phyloP scores from a whole-genome alignment of 345 rosid genomes.

The Salix dunnii region DNA sequence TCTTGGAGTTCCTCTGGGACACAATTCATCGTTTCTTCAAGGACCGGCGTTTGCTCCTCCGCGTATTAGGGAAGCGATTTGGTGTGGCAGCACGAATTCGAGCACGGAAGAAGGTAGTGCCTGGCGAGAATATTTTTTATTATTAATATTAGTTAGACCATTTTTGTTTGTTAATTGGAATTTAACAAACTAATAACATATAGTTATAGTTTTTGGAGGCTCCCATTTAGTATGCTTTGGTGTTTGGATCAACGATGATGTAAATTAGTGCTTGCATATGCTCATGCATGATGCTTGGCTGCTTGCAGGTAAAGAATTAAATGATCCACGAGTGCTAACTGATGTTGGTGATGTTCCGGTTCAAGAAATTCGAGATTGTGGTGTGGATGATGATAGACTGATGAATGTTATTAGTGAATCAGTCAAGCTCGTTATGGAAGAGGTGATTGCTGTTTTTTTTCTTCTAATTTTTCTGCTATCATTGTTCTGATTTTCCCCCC shows the following conservation, averaged over 20 bases:
- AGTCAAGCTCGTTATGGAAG: constrained; percentile 87
- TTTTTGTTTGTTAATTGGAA: not conserved
- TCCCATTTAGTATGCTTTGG: not conserved
- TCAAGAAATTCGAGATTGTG: constrained; percentile 96
- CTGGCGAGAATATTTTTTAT: not conserved
- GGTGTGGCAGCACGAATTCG: constrained; percentile 98
- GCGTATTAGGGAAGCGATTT: constrained; percentile 91
- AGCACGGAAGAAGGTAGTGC: constrained; percentile 82
- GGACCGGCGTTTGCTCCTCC: constrained; percentile 99
- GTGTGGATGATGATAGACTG: constrained; percentile 85
- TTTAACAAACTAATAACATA: too few species aligned
- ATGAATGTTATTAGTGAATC: constrained; percentile 88
- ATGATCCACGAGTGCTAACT: constrained; percentile 85
- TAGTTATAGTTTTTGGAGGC: not conserved
- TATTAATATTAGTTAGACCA: not conserved
- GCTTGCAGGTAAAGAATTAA: constrained; percentile 71
- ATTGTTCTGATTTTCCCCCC: not conserved
- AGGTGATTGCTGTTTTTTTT: constrained; percentile 38
- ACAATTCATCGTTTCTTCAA: constrained; percentile 96
- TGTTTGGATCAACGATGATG: not conserved
- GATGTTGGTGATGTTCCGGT: constrained; percentile 98
- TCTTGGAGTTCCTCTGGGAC: constrained; percentile 94
- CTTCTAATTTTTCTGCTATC: not conserved
- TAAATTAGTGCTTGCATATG: not conserved
- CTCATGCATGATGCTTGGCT: not conserved